phyloP scores from a whole-genome alignment of 495 filamentous ascomycete species.

The Aspergillus sparsus region DNA sequence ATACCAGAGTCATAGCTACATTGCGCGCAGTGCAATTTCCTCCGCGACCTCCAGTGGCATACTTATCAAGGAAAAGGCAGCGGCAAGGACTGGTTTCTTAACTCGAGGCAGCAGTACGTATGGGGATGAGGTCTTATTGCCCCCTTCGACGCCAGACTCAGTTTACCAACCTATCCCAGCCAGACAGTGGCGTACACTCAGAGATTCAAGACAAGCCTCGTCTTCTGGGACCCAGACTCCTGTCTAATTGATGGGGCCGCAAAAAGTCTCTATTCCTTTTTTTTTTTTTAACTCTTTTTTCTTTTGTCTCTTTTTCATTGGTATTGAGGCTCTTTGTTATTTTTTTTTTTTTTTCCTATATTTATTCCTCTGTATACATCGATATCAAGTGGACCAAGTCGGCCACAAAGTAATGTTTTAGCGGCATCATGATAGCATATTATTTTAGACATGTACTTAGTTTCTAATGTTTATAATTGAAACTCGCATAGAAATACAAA shows the following conservation, averaged over 20 bases:
- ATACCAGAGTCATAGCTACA: constrained; percentile 26
- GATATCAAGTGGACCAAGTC: too few species aligned
- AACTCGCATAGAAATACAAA: too few species aligned
- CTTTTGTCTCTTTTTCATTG: background rate
- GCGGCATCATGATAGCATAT: too few species aligned
- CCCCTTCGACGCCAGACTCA: constrained; percentile 11
- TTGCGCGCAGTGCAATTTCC: constrained; percentile 16
- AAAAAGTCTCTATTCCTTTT: background rate
- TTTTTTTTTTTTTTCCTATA: too few species aligned
- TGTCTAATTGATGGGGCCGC: background rate
- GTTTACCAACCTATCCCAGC: constrained; percentile 9
- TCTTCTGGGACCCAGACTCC: constrained; percentile 13
- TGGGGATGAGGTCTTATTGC: constrained; percentile 5
- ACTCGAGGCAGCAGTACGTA: too few species aligned
- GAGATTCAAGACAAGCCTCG: background rate
- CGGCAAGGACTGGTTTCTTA: background rate
- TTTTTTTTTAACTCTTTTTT: background rate
- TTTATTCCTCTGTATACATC: too few species aligned
- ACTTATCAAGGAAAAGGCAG: constrained; percentile 11
- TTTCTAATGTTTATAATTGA: too few species aligned
- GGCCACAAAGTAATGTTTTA: too few species aligned
- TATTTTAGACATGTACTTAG: too few species aligned
- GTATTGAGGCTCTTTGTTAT: background rate
- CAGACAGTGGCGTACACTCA: constrained; percentile 6
- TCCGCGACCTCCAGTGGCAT: constrained; percentile 6